Base-by-base conservation (phyloP, 805 yeast genomes). In the Jamesozyma hellenica region DNA sequence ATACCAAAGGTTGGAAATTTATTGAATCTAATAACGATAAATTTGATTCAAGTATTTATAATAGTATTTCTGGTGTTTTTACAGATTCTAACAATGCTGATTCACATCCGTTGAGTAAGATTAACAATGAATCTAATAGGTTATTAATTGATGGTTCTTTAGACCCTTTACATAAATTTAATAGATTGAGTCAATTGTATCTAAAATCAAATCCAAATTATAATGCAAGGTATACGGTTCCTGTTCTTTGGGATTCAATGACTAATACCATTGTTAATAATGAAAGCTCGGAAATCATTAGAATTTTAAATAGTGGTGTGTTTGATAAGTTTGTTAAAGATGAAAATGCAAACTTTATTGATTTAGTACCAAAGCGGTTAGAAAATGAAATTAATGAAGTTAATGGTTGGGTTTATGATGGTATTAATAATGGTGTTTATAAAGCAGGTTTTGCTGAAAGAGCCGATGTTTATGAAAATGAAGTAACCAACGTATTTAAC, bases 341-440 rank as follows among this genome's bases (percentile, higher is more conserved):
- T 9, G 41, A 18, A n/a, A 27, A 33, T 6, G 21, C 29, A 13
- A n/a, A 32, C 4, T 28, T 14, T 7, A 51, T 81, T 17, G 75
- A 82, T 57, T 65, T 79, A 45, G 79, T 79, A 45, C 96, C 96
- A 19, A 56, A 60, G 5, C 56, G 60, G 1, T 61, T 78, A 47
- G 67, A 69, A 46, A 39, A 57, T 0, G 60, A 77, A 46, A 84
- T 88, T 52, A 94, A 88, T 54, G 85, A 74, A 40, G 55, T 86
- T 48, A 87, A 92, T 55, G 71, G 67, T 14, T 81, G 94, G 88
- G 74, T 84, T 30, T 88, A 88, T 60, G 83, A 82, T 53, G 74
- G 72, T 52, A 82, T 90, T 60, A 90, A 90, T 70, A 87, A 86
- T 56, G 97, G 96, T 30, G 97, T 90, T 31, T 90, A 90, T 70